A percentile compares a stretch with the other conserved stretches of the same genome.
phyloP scores from a whole-genome alignment of 805 yeast species.

The Grigorovia transvaalensis region DNA sequence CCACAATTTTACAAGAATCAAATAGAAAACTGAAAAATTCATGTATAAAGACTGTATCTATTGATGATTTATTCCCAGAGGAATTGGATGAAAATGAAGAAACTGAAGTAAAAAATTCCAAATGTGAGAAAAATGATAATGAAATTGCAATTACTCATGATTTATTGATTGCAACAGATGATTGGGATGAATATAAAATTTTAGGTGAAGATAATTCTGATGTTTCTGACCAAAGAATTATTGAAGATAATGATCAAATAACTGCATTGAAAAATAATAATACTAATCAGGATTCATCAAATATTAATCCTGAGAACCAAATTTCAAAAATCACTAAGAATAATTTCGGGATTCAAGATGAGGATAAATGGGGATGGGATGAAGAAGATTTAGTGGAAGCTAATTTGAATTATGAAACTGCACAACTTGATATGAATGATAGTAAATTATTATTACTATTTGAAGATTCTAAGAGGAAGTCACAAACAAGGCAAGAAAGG shows the following conservation, averaged over 20 bases:
- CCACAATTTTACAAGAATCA: slow-evolving; percentile 2
- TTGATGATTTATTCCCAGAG: slow-evolving; percentile 16
- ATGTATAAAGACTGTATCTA: slow-evolving; percentile 14
- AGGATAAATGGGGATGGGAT: slow-evolving; percentile 29
- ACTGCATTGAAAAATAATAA: not conserved
- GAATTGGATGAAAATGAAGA: slow-evolving; percentile 11
- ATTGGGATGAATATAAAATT: slow-evolving; percentile 58
- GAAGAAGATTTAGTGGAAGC: slow-evolving; percentile 72
- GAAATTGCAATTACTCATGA: slow-evolving; percentile 37
- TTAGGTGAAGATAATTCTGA: not conserved
- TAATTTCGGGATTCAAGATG: slow-evolving; percentile 18
- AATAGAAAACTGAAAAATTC: slow-evolving; percentile 3
- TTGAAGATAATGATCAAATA: not conserved
- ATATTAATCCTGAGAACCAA: too few relatives aligned
- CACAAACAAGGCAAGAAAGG: not conserved
- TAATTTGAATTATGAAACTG: slow-evolving; percentile 26
- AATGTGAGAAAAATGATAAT: slow-evolving; percentile 10
- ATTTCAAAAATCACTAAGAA: slow-evolving; percentile 3
- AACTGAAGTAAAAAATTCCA: slow-evolving; percentile 10
- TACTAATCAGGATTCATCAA: too few relatives aligned
- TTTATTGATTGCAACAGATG: slow-evolving; percentile 56
- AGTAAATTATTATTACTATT: slow-evolving; percentile 56
- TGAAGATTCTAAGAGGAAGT: not conserved
- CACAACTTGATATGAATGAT: slow-evolving; percentile 72
- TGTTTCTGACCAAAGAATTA: not conserved